Percentiles rank a stretch among this genome's conserved stretches.
These are phyloP conservation scores for Apostasia ramifera DNA, from an alignment of 106 monocot genomes.

Conservation along the genomic window DNA sequence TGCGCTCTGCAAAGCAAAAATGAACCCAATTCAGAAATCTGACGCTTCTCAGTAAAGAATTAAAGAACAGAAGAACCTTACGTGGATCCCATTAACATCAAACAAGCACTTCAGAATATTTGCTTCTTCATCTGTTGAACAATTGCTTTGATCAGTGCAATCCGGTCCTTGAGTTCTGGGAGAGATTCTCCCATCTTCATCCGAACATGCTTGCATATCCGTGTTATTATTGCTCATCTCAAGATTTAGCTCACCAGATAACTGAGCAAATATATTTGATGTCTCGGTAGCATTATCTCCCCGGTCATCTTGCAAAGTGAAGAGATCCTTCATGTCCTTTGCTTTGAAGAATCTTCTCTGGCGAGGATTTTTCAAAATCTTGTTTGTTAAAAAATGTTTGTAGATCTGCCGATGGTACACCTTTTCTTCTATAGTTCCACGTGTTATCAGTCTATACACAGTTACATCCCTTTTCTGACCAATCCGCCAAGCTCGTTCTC, in stretches of 20 bases:
- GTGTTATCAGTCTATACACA: conserved; percentile 83
- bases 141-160: conserved; percentile 7
- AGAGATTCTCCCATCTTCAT: neutral
- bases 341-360: conserved; percentile 92
- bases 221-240: conserved; percentile 18
- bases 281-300: conserved; percentile 58
- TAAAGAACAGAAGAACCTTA: conserved; percentile 18
- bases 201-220: conserved; percentile 5
- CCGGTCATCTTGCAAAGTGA: conserved; percentile 71
- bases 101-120: conserved; percentile 68
- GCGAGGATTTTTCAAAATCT: conserved; percentile 85
- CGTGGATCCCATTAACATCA: conserved; percentile 82
- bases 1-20: conserved; percentile 56
- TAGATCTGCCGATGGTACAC: conserved; percentile 97
- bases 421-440: conserved; percentile 98
- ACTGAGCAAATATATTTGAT: conserved; percentile 79
- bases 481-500: conserved; percentile 96
- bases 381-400: conserved; percentile 93
- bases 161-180: conserved; percentile 8
- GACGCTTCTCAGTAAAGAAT: neutral
- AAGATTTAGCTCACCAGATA: conserved; percentile 54
- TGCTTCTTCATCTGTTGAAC: conserved; percentile 37
- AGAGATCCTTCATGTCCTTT: conserved; percentile 86
- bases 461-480: conserved; percentile 91
- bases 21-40: neutral